phyloP scores from a whole-genome alignment of 139 green algal genomes.

The Choricystis sp. region DNA sequence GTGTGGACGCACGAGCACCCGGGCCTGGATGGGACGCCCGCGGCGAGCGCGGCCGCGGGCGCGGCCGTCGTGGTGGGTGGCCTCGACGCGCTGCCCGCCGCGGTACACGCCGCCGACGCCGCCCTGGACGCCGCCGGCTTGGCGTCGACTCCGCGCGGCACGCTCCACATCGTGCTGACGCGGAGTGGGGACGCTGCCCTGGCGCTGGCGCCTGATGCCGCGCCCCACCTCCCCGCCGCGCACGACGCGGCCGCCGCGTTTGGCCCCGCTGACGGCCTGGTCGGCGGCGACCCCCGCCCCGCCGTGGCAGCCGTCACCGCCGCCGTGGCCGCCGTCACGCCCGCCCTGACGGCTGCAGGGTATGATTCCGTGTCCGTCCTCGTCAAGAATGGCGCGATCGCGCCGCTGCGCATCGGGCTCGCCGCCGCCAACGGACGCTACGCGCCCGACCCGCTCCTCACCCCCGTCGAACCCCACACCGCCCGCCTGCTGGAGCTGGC shows the following conservation, averaged over 20 bases:
- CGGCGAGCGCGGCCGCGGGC: constrained; percentile 12
- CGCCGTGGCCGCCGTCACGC: constrained; percentile 4
- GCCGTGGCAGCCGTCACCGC: constrained; percentile 11
- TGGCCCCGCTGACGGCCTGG: background rate
- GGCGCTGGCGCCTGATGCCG: constrained; percentile 9
- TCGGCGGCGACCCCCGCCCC: constrained; percentile 1
- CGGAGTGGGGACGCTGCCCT: constrained; percentile 14
- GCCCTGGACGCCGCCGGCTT: constrained; percentile 3
- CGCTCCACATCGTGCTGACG: constrained; percentile 40
- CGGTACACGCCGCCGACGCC: constrained; percentile 4
- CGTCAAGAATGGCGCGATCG: constrained; percentile 16
- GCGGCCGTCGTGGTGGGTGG: constrained; percentile 23
- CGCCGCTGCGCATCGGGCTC: constrained; percentile 37
- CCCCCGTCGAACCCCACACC: constrained; percentile 31
- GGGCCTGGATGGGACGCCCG: constrained; percentile 3
- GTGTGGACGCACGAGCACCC: constrained; percentile 30
- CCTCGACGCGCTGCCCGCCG: constrained; percentile 21
- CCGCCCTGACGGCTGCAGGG: constrained; percentile 15
- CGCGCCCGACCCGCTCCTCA: constrained; percentile 24
- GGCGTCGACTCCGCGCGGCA: constrained; percentile 7
- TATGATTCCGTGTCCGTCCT: constrained; percentile 23
- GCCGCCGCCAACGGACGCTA: constrained; percentile 8
- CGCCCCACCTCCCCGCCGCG: background rate
- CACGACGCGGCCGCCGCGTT: background rate
- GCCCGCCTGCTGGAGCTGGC: constrained; percentile 65